Percentiles rank a stretch among this genome's conserved stretches.
Evolutionary conservation across 768 basidiomycete species (phyloP).

Genomic region (Cystobasidium onofrii): DNA sequence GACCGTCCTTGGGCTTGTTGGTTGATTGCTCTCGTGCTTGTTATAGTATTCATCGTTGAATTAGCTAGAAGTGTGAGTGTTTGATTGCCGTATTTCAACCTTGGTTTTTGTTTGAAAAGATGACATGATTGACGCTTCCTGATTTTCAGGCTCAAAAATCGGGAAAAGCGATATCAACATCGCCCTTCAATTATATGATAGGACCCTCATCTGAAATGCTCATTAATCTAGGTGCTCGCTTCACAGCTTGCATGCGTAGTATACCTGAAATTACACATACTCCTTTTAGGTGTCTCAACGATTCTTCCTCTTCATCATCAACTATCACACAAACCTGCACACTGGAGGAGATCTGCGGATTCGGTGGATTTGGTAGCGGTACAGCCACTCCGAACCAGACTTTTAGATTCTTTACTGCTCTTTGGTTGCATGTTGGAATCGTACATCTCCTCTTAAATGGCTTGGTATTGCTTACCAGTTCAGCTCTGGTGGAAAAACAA

Average conservation of each 20-base stretch:
- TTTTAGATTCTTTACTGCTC: constrained; percentile 47
- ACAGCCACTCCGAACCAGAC: constrained; percentile 53
- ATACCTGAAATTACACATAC: constrained; percentile 56
- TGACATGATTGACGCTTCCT: no score
- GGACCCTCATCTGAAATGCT: constrained; percentile 78
- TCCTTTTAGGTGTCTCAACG: constrained; percentile 53
- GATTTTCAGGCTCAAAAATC: constrained; percentile 52
- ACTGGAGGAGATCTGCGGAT: constrained; percentile 75
- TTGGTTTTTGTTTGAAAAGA: no score
- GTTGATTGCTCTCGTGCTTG: constrained; percentile 41
- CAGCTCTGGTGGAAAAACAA: constrained; percentile 42
- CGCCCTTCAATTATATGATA: constrained; percentile 83
- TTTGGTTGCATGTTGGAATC: constrained; percentile 59
- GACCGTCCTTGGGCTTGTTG: constrained; percentile 68
- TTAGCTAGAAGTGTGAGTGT: constrained; percentile 49
- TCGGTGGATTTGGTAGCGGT: constrained; percentile 59
- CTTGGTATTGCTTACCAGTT: constrained; percentile 71
- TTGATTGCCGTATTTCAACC: no score
- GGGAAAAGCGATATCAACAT: constrained; percentile 75
- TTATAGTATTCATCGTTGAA: constrained; percentile 28
- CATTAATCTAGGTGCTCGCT: constrained; percentile 81
- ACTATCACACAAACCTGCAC: constrained; percentile 56
- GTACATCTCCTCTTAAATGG: constrained; percentile 87
- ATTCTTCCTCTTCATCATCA: not conserved
- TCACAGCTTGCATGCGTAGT: constrained; percentile 82